Percentiles rank a stretch among this genome's conserved stretches.
These are phyloP conservation scores for Trichoderma hamatum DNA, from an alignment of 2,329 filamentous ascomycete species.

Conservation along the genomic window DNA sequence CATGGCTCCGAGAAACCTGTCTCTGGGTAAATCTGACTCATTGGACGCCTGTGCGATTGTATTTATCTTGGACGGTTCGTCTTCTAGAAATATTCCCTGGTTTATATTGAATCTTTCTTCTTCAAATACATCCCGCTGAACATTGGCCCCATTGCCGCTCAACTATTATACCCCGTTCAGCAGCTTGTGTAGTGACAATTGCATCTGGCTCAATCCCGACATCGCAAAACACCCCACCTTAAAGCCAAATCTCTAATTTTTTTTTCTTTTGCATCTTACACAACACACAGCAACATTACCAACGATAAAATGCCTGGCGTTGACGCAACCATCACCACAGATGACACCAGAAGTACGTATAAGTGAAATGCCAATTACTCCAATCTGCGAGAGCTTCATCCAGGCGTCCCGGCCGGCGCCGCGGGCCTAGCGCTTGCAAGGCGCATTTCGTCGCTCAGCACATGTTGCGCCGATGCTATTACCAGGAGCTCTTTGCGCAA, in stretches of 20 bases:
- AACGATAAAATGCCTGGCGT: slow-evolving; percentile 45
- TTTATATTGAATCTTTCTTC: neutral
- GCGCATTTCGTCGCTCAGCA: neutral
- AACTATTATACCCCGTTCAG: slow-evolving; percentile 4
- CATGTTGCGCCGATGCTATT: neutral
- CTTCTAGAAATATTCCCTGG: neutral
- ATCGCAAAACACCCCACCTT: slow-evolving; percentile 18
- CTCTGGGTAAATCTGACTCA: slow-evolving; percentile 24
- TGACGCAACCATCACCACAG: slow-evolving; percentile 47
- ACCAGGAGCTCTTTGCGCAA: neutral
- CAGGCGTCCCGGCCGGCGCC: neutral
- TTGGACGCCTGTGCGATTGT: neutral
- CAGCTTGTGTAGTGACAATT: neutral
- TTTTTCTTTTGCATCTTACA: neutral
- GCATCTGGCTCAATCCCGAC: slow-evolving; percentile 17
- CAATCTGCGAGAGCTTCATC: neutral
- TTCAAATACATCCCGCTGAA: neutral
- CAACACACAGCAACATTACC: neutral
- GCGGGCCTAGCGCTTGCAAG: neutral
- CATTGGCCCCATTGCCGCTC: neutral
- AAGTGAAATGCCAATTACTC: neutral
- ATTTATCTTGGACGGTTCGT: neutral
- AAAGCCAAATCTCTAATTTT: neutral
- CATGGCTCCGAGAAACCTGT: slow-evolving; percentile 8
- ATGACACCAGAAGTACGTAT: slow-evolving; percentile 49